Percentiles rank a stretch among this genome's conserved stretches.
Evolutionary conservation across 2,329 filamentous ascomycete genomes (phyloP).

Genomic region (Fusarium decemcellulare): DNA sequence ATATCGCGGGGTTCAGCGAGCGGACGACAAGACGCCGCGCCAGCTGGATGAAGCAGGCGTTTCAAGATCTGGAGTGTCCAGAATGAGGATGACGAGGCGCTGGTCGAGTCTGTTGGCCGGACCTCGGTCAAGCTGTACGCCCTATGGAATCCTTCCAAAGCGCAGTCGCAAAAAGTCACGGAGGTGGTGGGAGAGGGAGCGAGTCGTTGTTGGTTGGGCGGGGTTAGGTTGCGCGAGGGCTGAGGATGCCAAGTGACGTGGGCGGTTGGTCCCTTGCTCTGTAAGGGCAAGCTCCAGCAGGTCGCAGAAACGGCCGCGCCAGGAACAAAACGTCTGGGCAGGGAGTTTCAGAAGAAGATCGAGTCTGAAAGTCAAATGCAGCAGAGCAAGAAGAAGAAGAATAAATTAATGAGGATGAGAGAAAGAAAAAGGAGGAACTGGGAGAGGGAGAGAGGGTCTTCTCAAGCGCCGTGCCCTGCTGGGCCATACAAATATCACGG

Average conservation of each 20-base stretch:
- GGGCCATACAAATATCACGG: conserved; percentile 6
- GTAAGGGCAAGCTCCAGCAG: conserved; percentile 39
- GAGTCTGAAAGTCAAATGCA: neutral
- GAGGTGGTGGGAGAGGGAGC: neutral
- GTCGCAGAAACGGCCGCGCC: conserved; percentile 50
- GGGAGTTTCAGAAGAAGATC: conserved; percentile 13
- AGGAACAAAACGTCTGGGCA: conserved; percentile 37
- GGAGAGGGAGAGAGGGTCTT: conserved; percentile 27
- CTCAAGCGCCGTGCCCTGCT: conserved; percentile 31
- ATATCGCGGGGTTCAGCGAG: conserved; percentile 31
- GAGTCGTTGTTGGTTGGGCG: conserved; percentile 38
- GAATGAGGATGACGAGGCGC: conserved; percentile 12
- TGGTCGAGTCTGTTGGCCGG: conserved; percentile 14
- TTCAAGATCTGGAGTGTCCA: conserved; percentile 11
- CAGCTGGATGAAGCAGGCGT: conserved; percentile 19
- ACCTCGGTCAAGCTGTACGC: conserved; percentile 23
- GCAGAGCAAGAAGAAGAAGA: conserved; percentile 1
- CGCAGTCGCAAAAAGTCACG: conserved; percentile 3
- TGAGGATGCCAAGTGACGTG: conserved; percentile 26
- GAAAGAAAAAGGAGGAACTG: conserved; percentile 3
- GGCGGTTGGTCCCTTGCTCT: conserved; percentile 31
- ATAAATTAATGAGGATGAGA: conserved; percentile 12
- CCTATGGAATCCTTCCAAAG: conserved; percentile 1
- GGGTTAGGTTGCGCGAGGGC: conserved; percentile 38
- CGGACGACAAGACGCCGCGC: conserved; percentile 11